phyloP scores from a whole-genome alignment of 371 early-diverging fungal genomes.

The Blyttiomyces sp. region DNA sequence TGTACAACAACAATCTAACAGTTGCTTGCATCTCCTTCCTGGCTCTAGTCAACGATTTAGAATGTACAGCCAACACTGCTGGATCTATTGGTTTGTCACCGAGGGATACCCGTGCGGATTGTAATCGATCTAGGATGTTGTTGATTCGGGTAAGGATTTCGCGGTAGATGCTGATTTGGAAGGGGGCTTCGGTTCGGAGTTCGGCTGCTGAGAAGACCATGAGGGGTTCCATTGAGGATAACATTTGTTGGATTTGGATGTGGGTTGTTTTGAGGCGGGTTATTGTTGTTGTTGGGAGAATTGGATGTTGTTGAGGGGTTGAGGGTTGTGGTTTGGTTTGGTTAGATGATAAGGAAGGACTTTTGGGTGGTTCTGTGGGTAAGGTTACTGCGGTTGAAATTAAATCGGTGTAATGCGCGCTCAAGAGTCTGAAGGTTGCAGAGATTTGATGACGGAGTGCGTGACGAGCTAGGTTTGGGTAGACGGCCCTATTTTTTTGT shows the following conservation, averaged over 20 bases:
- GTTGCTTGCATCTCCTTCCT: constrained; percentile 14
- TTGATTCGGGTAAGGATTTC: constrained; percentile 2
- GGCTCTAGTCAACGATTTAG: neutral
- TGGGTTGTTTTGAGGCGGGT: neutral
- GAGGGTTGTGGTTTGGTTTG: no score
- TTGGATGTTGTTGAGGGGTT: neutral
- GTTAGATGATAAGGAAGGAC: no score
- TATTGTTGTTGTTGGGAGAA: neutral
- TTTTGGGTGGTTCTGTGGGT: no score
- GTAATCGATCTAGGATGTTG: constrained; percentile 12
- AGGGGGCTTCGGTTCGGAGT: constrained; percentile 14
- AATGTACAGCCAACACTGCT: neutral
- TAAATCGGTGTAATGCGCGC: constrained; percentile 13
- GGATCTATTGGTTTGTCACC: constrained; percentile 7
- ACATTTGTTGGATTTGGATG: neutral
- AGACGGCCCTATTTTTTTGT: constrained; percentile 3
- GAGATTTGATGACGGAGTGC: constrained; percentile 15
- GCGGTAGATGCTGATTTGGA: constrained; percentile 12
- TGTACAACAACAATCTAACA: constrained; percentile 11
- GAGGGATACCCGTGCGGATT: neutral
- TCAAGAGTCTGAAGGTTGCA: constrained; percentile 22
- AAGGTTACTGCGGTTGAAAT: constrained; percentile 1
- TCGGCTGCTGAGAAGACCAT: constrained; percentile 20
- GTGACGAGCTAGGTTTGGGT: constrained; percentile 25
- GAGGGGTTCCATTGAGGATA: constrained; percentile 13